Evolutionary conservation across 2,329 filamentous ascomycete genomes (phyloP).

Genomic region (Apiospora kogelbergensis): DNA sequence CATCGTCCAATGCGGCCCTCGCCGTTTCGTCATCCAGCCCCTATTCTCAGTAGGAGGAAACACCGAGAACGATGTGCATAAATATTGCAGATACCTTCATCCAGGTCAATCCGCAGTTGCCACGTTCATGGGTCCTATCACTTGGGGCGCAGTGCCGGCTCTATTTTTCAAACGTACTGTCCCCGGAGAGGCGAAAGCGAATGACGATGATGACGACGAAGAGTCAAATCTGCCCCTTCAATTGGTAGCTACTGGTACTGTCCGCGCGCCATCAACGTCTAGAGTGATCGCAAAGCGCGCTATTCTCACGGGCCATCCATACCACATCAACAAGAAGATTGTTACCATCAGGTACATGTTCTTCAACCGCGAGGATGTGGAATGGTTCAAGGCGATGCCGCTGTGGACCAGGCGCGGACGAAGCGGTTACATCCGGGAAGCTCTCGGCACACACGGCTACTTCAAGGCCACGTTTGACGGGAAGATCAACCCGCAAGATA

Average conservation of each 20-base stretch:
- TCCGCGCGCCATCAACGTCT: constrained; percentile 71
- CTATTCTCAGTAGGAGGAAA: constrained; percentile 87
- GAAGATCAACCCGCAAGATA: constrained; percentile 93
- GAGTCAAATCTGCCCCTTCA: constrained; percentile 54
- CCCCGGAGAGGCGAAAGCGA: constrained; percentile 40
- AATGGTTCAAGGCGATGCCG: constrained; percentile 96
- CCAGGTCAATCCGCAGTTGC: constrained; percentile 88
- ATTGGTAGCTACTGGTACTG: constrained; percentile 84
- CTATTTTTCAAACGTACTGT: constrained; percentile 76
- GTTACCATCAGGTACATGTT: constrained; percentile 99
- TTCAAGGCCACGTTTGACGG: constrained; percentile 99
- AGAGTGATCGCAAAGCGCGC: constrained; percentile 92
- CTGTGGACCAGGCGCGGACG: constrained; percentile 90
- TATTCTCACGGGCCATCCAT: constrained; percentile 92
- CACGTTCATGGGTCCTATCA: constrained; percentile 85
- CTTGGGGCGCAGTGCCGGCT: constrained; percentile 88
- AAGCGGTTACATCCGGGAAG: constrained; percentile 90
- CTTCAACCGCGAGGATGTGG: constrained; percentile 92
- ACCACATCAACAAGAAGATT: constrained; percentile 97
- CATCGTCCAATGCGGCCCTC: constrained; percentile 86
- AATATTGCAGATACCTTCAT: constrained; percentile 89
- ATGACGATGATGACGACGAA: constrained; percentile 44
- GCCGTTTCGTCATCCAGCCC: constrained; percentile 84
- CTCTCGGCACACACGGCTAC: constrained; percentile 95
- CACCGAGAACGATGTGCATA: constrained; percentile 95